Base-by-base conservation (phyloP, 805 yeast species). In the Ogataea populi-albae region DNA sequence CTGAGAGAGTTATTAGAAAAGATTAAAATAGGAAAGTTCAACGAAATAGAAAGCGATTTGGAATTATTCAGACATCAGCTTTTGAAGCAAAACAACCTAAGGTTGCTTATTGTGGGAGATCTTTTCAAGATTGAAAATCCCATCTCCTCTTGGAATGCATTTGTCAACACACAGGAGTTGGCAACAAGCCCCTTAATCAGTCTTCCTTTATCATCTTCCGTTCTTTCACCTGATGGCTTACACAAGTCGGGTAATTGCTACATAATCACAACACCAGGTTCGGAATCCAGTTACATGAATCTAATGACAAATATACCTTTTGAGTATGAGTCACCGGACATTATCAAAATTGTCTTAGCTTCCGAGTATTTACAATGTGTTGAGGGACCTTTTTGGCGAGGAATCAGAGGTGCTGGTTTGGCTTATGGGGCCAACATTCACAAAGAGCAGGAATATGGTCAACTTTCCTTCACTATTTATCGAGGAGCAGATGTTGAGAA, bases 331-430 rank as follows among this genome's bases (percentile, higher is more conserved):
- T 69, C 77, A 31, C 64, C 68, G 15, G 96, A 89, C 48, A 66
- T 79, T 20, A 79, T 83, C 34, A 81, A 80, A 17, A 68, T 91
- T 26, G 72, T 81, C 0, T 69, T 89, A 18, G 86, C 88, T 5
- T 71, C 82, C 5, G 88, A 84, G 37, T 83, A 79, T 50, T 66
- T 93, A 37, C 84, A 81, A 46, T 83, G 87, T 23, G 87, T 86
- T 14, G 98, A 93, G 59, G 98, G 98, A 3, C 98, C 98, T 23
- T 81, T 91, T 45, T 91, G 98, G 97, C 75, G 86, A 51, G 96
- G 94, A 37, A 85, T 93, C 22, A 76, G 98, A 62, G 98, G 98
- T 26, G 73, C 88, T 1, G 98, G 98, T 3, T 66, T 86, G 27
- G 97, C 97, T 0, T 93, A 93, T 58, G 97, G 96, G 24, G 93